A percentile compares a stretch with the other conserved stretches of the same genome.
Evolutionary conservation across 2,329 filamentous ascomycete genomes (phyloP).

Genomic region (Cryphonectria parasitica): DNA sequence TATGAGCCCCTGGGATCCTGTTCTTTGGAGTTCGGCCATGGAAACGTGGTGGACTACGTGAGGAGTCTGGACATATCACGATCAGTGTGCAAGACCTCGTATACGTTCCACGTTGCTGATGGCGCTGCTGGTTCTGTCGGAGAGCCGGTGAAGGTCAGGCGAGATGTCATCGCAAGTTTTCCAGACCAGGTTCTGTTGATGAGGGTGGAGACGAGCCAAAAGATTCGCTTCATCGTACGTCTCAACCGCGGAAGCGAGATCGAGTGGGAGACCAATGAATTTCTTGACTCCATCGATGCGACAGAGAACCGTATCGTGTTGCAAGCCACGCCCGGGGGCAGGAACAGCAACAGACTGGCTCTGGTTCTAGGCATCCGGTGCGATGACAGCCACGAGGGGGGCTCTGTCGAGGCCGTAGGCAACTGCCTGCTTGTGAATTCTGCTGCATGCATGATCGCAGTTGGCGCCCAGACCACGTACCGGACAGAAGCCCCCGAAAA

Average conservation of each 20-base stretch:
- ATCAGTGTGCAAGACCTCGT: conserved; percentile 25
- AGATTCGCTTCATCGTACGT: conserved; percentile 34
- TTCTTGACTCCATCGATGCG: conserved; percentile 42
- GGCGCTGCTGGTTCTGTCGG: not conserved
- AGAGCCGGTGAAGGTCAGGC: conserved; percentile 19
- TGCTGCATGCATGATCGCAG: conserved; percentile 40
- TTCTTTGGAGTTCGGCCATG: conserved; percentile 46
- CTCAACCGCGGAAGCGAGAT: conserved; percentile 45
- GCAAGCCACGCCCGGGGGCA: conserved; percentile 44
- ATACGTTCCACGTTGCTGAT: conserved; percentile 8
- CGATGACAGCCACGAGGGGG: conserved; percentile 33
- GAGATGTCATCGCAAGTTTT: conserved; percentile 32
- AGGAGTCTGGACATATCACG: conserved; percentile 31
- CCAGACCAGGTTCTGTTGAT: conserved; percentile 29
- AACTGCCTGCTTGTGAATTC: conserved; percentile 43
- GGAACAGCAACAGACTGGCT: conserved; percentile 39
- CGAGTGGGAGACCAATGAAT: conserved; percentile 49
- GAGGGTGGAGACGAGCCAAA: conserved; percentile 30
- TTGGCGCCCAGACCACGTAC: conserved; percentile 47
- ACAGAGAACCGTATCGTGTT: conserved; percentile 38
- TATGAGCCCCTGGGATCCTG: conserved; percentile 48
- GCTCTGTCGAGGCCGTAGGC: conserved; percentile 38
- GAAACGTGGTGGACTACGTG: conserved; percentile 26
- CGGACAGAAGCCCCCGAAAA: conserved; percentile 37
- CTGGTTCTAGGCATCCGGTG: conserved; percentile 38